These are phyloP conservation scores for Plectranthus barbatus DNA, from an alignment of 257 asterid species.

Conservation along the genomic window DNA sequence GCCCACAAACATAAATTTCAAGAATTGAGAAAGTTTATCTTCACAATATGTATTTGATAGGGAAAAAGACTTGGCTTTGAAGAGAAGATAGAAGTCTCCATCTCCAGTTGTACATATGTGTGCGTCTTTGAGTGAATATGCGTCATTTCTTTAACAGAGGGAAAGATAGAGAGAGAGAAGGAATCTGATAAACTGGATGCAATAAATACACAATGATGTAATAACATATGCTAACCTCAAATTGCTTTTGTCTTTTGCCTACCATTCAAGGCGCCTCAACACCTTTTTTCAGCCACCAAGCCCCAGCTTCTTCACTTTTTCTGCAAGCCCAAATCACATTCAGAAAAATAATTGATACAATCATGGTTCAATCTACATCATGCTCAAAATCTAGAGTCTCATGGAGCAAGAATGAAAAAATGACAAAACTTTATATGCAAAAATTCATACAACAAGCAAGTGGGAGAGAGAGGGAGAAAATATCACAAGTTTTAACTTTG, in stretches of 20 bases:
- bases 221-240: slow-evolving; percentile 34
- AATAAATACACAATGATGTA: slow-evolving; percentile 27
- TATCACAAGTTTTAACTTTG: not conserved
- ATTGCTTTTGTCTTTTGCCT: slow-evolving; percentile 40
- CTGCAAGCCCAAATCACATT: slow-evolving; percentile 43
- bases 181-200: slow-evolving; percentile 22
- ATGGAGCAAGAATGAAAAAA: slow-evolving; percentile 4
- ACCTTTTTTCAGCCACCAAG: slow-evolving; percentile 36
- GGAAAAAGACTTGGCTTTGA: slow-evolving; percentile 64
- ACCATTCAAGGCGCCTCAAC: slow-evolving; percentile 60
- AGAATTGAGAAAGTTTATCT: slow-evolving; percentile 12
- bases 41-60: slow-evolving; percentile 22
- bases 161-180: not conserved
- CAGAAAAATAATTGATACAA: slow-evolving; percentile 22
- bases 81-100: slow-evolving; percentile 54
- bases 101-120: slow-evolving; percentile 40
- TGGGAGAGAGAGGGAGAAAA: no score
- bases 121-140: slow-evolving; percentile 17
- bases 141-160: slow-evolving; percentile 17
- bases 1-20: slow-evolving; percentile 30
- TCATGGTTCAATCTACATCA: slow-evolving; percentile 17
- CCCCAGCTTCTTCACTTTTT: slow-evolving; percentile 35
- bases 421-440: slow-evolving; percentile 30
- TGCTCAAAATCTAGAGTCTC: slow-evolving; percentile 11
- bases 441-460: no score